Conservation (phyloP, 768 basidiomycete species). For the Mycena galericulata region DNA sequence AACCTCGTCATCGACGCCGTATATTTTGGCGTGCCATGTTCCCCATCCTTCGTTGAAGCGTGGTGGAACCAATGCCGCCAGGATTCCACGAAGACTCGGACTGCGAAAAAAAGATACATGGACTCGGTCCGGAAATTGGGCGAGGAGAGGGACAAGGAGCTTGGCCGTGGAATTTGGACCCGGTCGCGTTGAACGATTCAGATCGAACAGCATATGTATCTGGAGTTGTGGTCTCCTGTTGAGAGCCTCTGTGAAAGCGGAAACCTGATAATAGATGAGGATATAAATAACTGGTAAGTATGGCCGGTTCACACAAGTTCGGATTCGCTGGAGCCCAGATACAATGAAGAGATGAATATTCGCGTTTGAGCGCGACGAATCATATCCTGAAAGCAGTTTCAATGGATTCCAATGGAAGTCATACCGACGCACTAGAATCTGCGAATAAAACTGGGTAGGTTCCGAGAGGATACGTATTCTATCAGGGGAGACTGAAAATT, state of each 20-base stretch:
- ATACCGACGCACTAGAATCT: constrained; percentile 61
- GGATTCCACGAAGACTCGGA: constrained; percentile 81
- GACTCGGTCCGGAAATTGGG: constrained; percentile 78
- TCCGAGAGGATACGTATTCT: constrained; percentile 66
- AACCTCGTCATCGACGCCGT: constrained; percentile 92
- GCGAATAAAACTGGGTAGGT: constrained; percentile 69
- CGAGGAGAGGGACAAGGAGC: constrained; percentile 77
- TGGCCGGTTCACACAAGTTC: constrained; percentile 73
- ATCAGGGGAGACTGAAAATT: constrained; percentile 57
- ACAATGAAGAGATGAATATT: constrained; percentile 91
- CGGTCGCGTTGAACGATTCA: constrained; percentile 82
- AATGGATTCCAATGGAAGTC: neutral
- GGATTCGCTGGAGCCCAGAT: constrained; percentile 84
- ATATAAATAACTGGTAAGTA: neutral
- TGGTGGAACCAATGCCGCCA: constrained; percentile 85
- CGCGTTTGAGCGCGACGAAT: constrained; percentile 81
- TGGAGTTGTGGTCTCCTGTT: constrained; percentile 68
- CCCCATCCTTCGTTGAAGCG: constrained; percentile 99
- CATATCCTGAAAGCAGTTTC: constrained; percentile 66
- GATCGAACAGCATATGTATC: constrained; percentile 82
- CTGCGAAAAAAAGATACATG: constrained; percentile 88
- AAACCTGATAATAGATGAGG: constrained; percentile 63
- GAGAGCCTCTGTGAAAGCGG: constrained; percentile 72
- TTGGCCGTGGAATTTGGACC: constrained; percentile 76
- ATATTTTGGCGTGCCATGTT: constrained; percentile 97